Evolutionary conservation across 495 filamentous ascomycete species (phyloP), one percentile per base, ranked within the genome.

Genomic region (Neohortaea acidophila): DNA sequence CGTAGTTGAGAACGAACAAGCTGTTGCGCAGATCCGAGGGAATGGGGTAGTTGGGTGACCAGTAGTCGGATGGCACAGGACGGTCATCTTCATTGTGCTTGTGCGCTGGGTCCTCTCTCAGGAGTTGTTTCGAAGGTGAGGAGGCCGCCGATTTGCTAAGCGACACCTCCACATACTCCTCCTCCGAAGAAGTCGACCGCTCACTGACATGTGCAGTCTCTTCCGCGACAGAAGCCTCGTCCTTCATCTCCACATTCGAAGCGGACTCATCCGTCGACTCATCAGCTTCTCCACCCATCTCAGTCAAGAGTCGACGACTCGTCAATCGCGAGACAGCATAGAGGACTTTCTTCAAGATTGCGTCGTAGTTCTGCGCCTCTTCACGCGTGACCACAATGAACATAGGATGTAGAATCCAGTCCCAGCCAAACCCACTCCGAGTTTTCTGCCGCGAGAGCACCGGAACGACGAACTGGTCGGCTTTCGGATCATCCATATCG

Each of bases 151-250:
- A 13, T 30, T 27, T 15, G 15, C 15, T 33, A 34, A 21, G 4
- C 17, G 80, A 81, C 17, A 97, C 75, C 53, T 94, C 80, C 2
- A 96, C 83, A 45, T 93, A 73, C 34, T 81, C 83, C 45, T 94
- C 85, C 55, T 94, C 87, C 4, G 82, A 84, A 45, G 85, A 78
- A 9, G 93, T 73, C 6, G 84, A 93, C 0, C 63, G 64, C 15
- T 79, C 76, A 45, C 79, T 68, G 33, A 92, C 65, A 47, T 75
- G 36, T 10, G 29, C 47, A 23, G 14, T 24, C 13, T 50, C 42
- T 20, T 45, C 41, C 4, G 20, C 19, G 7, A 28, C 17, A 41
- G 80, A 71, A 1, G 68, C 73, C 54, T 89, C 84, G 15, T 84
- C 84, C 23, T 74, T 69, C 19, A 69, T 76, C 33, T 26, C 39